Conservation (phyloP, 768 basidiomycete genomes). For the Ramaria sp. region DNA sequence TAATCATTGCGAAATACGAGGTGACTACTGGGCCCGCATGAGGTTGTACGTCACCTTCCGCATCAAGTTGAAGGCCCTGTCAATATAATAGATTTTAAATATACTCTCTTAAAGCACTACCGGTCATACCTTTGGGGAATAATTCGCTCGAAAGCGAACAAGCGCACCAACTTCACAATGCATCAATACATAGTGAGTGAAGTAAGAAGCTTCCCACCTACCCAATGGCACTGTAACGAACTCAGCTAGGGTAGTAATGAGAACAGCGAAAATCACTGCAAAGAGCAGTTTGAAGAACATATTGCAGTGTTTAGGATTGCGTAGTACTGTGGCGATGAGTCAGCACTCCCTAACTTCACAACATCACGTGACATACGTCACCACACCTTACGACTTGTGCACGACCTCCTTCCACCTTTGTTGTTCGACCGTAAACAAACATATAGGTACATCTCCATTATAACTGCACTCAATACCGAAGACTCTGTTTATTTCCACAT, state of each 20-base stretch:
- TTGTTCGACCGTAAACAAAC: neutral
- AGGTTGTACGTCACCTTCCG: conserved; percentile 63
- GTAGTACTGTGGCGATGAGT: no score
- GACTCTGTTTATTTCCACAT: neutral
- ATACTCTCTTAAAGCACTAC: neutral
- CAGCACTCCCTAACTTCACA: no score
- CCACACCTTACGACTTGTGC: neutral
- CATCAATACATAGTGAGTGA: neutral
- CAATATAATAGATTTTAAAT: neutral
- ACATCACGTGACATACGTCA: neutral
- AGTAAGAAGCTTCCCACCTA: neutral
- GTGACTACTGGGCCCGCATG: conserved; percentile 66
- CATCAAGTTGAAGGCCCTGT: conserved; percentile 60
- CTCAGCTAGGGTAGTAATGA: neutral
- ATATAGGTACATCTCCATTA: neutral
- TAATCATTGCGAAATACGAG: conserved; percentile 65
- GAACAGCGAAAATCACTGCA: neutral
- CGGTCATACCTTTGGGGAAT: conserved; percentile 51
- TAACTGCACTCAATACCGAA: neutral
- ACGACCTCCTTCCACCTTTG: neutral
- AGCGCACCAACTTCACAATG: conserved; percentile 36
- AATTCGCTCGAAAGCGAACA: conserved; percentile 73
- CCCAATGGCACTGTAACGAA: conserved; percentile 1
- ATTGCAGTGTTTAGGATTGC: no score
- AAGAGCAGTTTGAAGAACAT: neutral